Percentiles rank a stretch among this genome's conserved stretches.
Evolutionary conservation across 2,329 filamentous ascomycete species (phyloP).

Genomic region (Fusarium tupiense): DNA sequence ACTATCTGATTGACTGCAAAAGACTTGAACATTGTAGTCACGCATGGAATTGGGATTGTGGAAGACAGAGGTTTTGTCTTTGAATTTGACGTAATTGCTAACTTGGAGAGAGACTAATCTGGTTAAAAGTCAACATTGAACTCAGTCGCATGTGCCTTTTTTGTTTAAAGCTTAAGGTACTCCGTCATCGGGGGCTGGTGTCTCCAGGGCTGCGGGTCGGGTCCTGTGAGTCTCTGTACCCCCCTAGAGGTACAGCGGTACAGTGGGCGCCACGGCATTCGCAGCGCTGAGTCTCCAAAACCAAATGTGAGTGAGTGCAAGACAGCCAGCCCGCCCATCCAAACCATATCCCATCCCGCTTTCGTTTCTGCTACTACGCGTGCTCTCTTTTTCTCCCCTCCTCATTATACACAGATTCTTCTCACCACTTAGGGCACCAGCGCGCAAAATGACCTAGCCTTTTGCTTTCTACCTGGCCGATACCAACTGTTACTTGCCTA

Average conservation of each 20-base stretch:
- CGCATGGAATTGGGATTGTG: neutral
- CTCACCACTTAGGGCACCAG: slow-evolving; percentile 25
- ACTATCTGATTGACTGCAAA: neutral
- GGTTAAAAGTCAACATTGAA: neutral
- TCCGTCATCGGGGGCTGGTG: slow-evolving; percentile 39
- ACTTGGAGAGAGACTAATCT: neutral
- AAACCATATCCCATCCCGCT: slow-evolving; percentile 32
- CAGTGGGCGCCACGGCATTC: slow-evolving; percentile 29
- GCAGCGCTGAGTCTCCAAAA: slow-evolving; percentile 41
- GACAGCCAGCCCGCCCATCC: slow-evolving; percentile 15
- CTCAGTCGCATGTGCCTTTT: slow-evolving; percentile 26
- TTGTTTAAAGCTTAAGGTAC: slow-evolving; percentile 27
- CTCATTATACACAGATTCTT: slow-evolving; percentile 28
- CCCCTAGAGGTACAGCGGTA: neutral
- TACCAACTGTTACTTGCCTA: slow-evolving; percentile 37
- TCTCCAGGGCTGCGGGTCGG: slow-evolving; percentile 35
- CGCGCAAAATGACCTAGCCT: slow-evolving; percentile 41
- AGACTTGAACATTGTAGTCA: neutral
- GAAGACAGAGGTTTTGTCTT: neutral
- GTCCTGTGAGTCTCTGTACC: slow-evolving; percentile 27
- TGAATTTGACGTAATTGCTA: neutral
- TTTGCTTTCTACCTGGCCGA: slow-evolving; percentile 27
- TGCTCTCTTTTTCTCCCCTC: slow-evolving; percentile 39
- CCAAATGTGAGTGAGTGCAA: slow-evolving; percentile 29
- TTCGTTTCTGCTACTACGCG: slow-evolving; percentile 37